Evolutionary conservation across 331 rosid genomes (phyloP).

Genomic region (Phaseolus coccineus): DNA sequence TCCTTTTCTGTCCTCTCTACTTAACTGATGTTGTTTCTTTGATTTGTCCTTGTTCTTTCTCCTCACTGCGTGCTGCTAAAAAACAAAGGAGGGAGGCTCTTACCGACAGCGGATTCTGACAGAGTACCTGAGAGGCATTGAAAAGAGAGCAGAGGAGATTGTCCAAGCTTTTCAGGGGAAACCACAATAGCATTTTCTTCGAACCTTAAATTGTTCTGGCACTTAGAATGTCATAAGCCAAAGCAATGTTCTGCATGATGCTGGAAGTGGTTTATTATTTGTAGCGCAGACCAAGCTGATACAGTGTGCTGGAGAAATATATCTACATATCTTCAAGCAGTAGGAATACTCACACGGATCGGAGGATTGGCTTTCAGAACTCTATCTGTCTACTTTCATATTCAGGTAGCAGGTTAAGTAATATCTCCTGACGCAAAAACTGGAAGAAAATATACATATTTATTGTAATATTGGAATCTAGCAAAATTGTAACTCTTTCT

Average conservation of each 20-base stretch:
- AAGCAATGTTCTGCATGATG: slow-evolving; percentile 42
- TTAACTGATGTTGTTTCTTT: slow-evolving; percentile 28
- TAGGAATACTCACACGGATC: slow-evolving; percentile 26
- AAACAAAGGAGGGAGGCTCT: slow-evolving; percentile 89
- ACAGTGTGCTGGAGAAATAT: slow-evolving; percentile 34
- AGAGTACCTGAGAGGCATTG: slow-evolving; percentile 86
- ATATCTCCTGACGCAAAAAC: slow-evolving; percentile 5
- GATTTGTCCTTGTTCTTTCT: slow-evolving; percentile 36
- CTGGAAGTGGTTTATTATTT: slow-evolving; percentile 19
- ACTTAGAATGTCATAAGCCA: slow-evolving; percentile 27
- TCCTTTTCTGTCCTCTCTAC: slow-evolving; percentile 21
- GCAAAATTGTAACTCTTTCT: neutral
- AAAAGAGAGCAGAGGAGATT: slow-evolving; percentile 74
- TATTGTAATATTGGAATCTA: slow-evolving; percentile 24
- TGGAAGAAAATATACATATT: neutral
- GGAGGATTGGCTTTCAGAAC: slow-evolving; percentile 29
- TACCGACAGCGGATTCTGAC: slow-evolving; percentile 86
- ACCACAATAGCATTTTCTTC: slow-evolving; percentile 46
- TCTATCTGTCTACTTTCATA: slow-evolving; percentile 15
- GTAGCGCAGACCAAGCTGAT: slow-evolving; percentile 33
- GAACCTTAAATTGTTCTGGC: slow-evolving; percentile 23
- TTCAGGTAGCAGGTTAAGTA: slow-evolving; percentile 4
- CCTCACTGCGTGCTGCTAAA: neutral
- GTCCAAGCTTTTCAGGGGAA: slow-evolving; percentile 73
- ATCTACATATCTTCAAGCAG: slow-evolving; percentile 33